Percentiles rank a stretch among this genome's conserved stretches.
These are phyloP conservation scores for Cystofilobasidium capitatum DNA, from an alignment of 768 basidiomycete species.

Conservation along the genomic window DNA sequence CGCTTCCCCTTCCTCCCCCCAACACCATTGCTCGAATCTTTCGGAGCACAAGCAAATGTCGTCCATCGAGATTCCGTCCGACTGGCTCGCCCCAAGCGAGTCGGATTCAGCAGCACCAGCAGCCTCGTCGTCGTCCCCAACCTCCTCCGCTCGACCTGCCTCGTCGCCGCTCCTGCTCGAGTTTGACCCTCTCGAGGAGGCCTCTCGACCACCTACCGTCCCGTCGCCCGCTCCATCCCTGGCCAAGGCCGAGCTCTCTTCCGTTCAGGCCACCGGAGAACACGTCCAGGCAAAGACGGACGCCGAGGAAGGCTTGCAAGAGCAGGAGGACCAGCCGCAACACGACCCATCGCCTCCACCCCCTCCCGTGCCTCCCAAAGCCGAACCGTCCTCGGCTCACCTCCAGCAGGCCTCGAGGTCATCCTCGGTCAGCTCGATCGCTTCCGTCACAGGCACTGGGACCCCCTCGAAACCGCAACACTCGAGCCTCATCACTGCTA, in stretches of 20 bases:
- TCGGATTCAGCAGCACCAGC: not conserved
- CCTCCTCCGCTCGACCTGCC: not conserved
- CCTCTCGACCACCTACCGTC: not conserved
- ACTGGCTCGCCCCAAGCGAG: not conserved
- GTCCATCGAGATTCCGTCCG: not conserved
- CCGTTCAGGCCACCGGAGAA: not conserved
- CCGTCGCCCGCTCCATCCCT: not conserved
- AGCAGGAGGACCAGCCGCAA: not conserved
- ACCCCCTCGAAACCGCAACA: not conserved
- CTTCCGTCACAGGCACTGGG: not conserved
- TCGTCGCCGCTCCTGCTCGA: not conserved
- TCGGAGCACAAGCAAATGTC: too few relatives aligned
- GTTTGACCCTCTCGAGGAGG: conserved; percentile 1
- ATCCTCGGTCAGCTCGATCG: not conserved
- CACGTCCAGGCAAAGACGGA: not conserved
- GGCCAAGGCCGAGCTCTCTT: not conserved
- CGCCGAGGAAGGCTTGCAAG: not conserved
- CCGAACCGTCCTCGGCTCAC: not conserved
- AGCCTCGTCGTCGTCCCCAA: not conserved
- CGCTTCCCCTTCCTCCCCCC: too few relatives aligned
- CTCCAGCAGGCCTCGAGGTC: not conserved
- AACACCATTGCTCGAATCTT: too few relatives aligned
- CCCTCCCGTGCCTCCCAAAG: not conserved
- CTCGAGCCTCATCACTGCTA: conserved; percentile 5
- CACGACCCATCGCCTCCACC: not conserved